phyloP scores from a whole-genome alignment of 768 basidiomycete genomes.

The Ramaria rubella region DNA sequence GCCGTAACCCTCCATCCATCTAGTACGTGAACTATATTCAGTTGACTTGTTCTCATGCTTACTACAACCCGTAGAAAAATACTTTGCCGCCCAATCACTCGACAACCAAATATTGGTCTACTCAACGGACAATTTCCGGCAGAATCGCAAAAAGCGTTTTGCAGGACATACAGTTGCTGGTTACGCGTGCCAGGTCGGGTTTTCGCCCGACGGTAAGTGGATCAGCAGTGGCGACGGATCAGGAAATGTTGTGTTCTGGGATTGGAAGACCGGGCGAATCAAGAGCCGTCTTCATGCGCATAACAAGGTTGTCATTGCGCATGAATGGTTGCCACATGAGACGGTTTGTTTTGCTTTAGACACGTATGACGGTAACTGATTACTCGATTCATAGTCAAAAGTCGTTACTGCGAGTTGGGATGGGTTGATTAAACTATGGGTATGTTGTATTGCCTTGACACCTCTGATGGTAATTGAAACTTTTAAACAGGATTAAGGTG shows the following conservation, averaged over 20 bases:
- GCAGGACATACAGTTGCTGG: conserved; percentile 96
- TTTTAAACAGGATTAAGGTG: conserved; percentile 7
- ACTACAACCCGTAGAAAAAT: conserved; percentile 59
- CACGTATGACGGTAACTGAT: conserved; percentile 12
- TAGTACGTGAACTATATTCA: conserved; percentile 46
- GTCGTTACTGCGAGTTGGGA: conserved; percentile 98
- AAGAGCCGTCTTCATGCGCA: conserved; percentile 87
- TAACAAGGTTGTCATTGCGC: conserved; percentile 93
- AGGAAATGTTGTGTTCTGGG: conserved; percentile 97
- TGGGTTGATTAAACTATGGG: conserved; percentile 96
- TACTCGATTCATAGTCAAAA: conserved; percentile 63
- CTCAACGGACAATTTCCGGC: conserved; percentile 96
- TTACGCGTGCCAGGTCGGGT: conserved; percentile 94
- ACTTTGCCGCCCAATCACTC: conserved; percentile 94
- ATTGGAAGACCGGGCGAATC: conserved; percentile 97
- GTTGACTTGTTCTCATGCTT: conserved; percentile 11
- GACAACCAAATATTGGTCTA: conserved; percentile 99
- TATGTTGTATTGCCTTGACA: conserved; percentile 31
- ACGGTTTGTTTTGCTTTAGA: conserved; percentile 50
- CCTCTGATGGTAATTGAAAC: neutral
- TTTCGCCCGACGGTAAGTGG: conserved; percentile 98
- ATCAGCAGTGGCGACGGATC: conserved; percentile 94
- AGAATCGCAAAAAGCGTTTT: conserved; percentile 97
- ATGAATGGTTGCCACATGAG: conserved; percentile 98
- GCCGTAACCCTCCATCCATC: conserved; percentile 94